Conservation (phyloP, 495 filamentous ascomycete genomes). For the Pyronema domesticum region DNA sequence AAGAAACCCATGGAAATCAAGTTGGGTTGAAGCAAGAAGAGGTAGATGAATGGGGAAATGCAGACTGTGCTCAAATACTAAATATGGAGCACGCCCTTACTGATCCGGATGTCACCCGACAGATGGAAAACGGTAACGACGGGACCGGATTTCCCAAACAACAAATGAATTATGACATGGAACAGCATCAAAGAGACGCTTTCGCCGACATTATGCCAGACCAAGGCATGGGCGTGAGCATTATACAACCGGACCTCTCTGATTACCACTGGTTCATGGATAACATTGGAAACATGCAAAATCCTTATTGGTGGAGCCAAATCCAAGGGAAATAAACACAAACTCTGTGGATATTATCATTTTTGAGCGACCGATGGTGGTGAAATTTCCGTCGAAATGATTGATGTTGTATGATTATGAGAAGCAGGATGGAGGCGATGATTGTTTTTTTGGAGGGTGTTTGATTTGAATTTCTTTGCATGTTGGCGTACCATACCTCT, state of each 20-base stretch:
- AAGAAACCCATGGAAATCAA: slow-evolving; percentile 28
- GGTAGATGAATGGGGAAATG: slow-evolving; percentile 29
- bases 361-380: neutral
- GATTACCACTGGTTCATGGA: slow-evolving; percentile 12
- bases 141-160: no score
- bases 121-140: neutral
- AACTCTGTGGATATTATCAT: neutral
- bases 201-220: slow-evolving; percentile 26
- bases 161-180: neutral
- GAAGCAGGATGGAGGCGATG: neutral
- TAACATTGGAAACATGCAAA: neutral
- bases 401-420: neutral
- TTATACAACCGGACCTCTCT: neutral
- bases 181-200: slow-evolving; percentile 34
- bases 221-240: slow-evolving; percentile 20
- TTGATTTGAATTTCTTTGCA: neutral
- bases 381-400: neutral
- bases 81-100: neutral
- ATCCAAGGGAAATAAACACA: neutral
- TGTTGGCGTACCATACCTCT: slow-evolving; percentile 1
- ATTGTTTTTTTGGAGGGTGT: neutral
- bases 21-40: slow-evolving; percentile 21
- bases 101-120: neutral
- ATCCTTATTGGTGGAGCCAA: slow-evolving; percentile 17
- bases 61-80: neutral